phyloP scores from a whole-genome alignment of 768 basidiomycete species.

The Collybia mongolica region DNA sequence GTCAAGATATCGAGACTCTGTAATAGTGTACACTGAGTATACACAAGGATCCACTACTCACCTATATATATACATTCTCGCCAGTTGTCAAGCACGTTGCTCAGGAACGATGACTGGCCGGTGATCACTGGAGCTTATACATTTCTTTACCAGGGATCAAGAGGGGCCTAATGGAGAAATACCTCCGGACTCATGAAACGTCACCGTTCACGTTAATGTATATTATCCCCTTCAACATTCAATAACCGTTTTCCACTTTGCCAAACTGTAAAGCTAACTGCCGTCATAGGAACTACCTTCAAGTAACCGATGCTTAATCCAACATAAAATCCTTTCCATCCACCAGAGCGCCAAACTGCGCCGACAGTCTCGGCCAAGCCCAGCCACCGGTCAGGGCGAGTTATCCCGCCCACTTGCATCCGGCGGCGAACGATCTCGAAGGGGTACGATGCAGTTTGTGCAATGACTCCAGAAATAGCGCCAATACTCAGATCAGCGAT shows the following conservation, averaged over 20 bases:
- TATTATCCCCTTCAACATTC: slow-evolving; percentile 30
- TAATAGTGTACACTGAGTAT: neutral
- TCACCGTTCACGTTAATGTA: slow-evolving; percentile 8
- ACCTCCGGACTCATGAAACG: slow-evolving; percentile 6
- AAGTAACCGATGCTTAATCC: slow-evolving; percentile 90
- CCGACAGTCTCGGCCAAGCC: slow-evolving; percentile 78
- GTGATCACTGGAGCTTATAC: too few relatives aligned
- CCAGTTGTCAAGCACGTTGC: slow-evolving; percentile 11
- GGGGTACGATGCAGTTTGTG: slow-evolving; percentile 91
- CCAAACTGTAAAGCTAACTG: slow-evolving; percentile 92
- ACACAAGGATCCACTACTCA: neutral
- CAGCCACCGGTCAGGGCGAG: slow-evolving; percentile 73
- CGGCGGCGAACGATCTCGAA: slow-evolving; percentile 90
- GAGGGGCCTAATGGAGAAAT: neutral
- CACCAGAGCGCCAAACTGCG: slow-evolving; percentile 62
- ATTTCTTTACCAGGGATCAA: too few relatives aligned
- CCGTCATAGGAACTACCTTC: slow-evolving; percentile 96
- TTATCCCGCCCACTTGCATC: slow-evolving; percentile 94
- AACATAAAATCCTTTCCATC: slow-evolving; percentile 88
- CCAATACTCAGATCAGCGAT: slow-evolving; percentile 78
- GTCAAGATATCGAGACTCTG: neutral
- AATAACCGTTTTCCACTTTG: slow-evolving; percentile 67
- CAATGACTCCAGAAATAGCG: slow-evolving; percentile 79
- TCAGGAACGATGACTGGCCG: slow-evolving; percentile 7
- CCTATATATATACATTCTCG: slow-evolving; percentile 5